Evolutionary conservation across 2,329 filamentous ascomycete genomes (phyloP).

Genomic region (Aspergillus neoniger): DNA sequence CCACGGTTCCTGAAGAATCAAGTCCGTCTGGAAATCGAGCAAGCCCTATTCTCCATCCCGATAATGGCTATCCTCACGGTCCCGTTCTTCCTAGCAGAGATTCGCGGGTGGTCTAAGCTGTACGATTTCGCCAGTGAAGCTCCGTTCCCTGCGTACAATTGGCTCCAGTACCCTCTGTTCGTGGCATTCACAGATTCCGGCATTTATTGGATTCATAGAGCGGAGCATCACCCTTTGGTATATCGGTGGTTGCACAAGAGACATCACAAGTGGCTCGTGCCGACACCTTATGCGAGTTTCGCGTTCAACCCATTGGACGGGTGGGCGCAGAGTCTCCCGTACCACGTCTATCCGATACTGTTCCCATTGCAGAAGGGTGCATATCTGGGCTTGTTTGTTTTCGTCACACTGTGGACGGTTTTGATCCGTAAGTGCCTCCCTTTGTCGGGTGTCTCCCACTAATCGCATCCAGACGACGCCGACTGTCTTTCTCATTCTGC

Average conservation of each 20-base stretch:
- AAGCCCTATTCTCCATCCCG: conserved; percentile 74
- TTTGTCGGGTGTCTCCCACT: neutral
- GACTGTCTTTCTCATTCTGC: conserved; percentile 87
- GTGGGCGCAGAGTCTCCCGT: conserved; percentile 82
- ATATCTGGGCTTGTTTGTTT: conserved; percentile 80
- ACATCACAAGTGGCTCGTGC: conserved; percentile 99
- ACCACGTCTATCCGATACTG: conserved; percentile 87
- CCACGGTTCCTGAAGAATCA: conserved; percentile 94
- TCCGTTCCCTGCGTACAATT: conserved; percentile 74
- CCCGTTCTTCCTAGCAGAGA: conserved; percentile 78
- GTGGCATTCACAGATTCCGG: conserved; percentile 81
- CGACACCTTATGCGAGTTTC: conserved; percentile 85
- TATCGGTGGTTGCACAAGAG: conserved; percentile 94
- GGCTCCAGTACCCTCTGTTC: conserved; percentile 82
- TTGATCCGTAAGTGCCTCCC: conserved; percentile 61
- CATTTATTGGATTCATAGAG: conserved; percentile 90
- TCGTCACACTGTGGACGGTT: conserved; percentile 96
- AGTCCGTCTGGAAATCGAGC: conserved; percentile 77
- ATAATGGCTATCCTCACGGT: conserved; percentile 78
- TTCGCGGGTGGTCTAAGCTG: conserved; percentile 79
- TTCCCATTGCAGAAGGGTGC: conserved; percentile 90
- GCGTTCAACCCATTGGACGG: conserved; percentile 95
- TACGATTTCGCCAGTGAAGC: conserved; percentile 75
- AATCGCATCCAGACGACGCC: conserved; percentile 64
- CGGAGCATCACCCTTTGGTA: conserved; percentile 72